Percentiles rank a stretch among this genome's conserved stretches.
Evolutionary conservation across 78 protist species (phyloP).

Genomic region (Isochrysis galbana): DNA sequence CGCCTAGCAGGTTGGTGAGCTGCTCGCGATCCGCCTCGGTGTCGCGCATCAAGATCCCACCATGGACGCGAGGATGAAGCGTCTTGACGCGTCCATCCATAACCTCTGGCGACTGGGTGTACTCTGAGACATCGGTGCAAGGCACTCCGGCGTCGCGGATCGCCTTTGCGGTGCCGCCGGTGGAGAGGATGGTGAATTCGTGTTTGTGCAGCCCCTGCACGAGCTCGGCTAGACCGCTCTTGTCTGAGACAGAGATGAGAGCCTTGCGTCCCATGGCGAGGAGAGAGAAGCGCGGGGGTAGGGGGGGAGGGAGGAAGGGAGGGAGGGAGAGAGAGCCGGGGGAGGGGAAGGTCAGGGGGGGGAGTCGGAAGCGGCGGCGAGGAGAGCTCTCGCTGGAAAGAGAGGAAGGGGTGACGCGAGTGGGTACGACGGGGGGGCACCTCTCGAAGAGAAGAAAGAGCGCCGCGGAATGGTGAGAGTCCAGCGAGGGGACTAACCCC

Average conservation of each 20-base stretch:
- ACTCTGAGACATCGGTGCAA: slow-evolving; percentile 41
- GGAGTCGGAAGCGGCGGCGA: too few species aligned
- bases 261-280: slow-evolving; percentile 35
- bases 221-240: slow-evolving; percentile 28
- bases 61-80: slow-evolving; percentile 53
- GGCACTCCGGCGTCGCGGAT: slow-evolving; percentile 52
- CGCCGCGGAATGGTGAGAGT: too few species aligned
- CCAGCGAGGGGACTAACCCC: too few species aligned
- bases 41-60: slow-evolving; percentile 43
- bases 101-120: slow-evolving; percentile 55
- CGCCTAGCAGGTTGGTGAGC: slow-evolving; percentile 5
- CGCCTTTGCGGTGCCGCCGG: slow-evolving; percentile 61
- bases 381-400: too few species aligned
- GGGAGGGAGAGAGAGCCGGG: too few species aligned
- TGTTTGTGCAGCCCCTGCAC: background rate
- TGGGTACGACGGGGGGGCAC: too few species aligned
- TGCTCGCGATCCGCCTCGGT: slow-evolving; percentile 33
- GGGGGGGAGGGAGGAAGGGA: too few species aligned
- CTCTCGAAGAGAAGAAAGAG: too few species aligned
- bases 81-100: slow-evolving; percentile 64
- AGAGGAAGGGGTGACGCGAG: too few species aligned
- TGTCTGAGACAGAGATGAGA: slow-evolving; percentile 59
- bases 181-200: slow-evolving; percentile 40
- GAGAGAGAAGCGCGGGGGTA: too few species aligned
- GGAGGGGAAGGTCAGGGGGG: too few species aligned